These are phyloP conservation scores for Magnusiomyces ingens DNA, from an alignment of 1,139 yeast genomes.

Conservation along the genomic window DNA sequence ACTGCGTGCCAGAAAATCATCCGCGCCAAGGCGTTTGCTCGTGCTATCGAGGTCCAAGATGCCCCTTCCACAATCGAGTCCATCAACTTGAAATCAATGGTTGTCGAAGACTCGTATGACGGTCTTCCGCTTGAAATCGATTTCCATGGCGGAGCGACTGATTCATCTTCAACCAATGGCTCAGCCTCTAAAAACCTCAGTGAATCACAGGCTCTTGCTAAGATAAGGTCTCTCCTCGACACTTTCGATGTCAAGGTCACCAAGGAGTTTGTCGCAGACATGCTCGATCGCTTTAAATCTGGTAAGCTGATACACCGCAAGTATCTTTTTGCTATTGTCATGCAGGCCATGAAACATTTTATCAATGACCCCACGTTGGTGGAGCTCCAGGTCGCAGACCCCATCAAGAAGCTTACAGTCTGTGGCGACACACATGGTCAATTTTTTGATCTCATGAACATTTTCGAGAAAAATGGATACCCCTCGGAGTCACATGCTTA, in stretches of 20 bases:
- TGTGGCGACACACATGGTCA: conserved; percentile 99
- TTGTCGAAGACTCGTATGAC: conserved; percentile 52
- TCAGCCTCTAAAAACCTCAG: conserved; percentile 6
- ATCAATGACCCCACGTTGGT: conserved; percentile 65
- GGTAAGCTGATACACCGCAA: conserved; percentile 73
- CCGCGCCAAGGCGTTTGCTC: conserved; percentile 73
- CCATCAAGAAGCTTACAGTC: conserved; percentile 51
- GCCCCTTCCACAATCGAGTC: conserved; percentile 40
- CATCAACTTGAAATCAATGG: conserved; percentile 41
- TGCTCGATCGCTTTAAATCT: conserved; percentile 62
- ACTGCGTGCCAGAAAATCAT: conserved; percentile 61
- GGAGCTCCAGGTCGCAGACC: conserved; percentile 49
- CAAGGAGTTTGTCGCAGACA: conserved; percentile 51
- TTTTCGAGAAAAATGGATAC: conserved; percentile 70
- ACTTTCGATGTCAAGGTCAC: conserved; percentile 30
- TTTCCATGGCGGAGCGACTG: conserved; percentile 29
- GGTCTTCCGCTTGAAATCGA: conserved; percentile 55
- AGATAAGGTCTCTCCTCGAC: conserved; percentile 1
- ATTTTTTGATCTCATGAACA: conserved; percentile 77
- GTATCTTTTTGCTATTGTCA: conserved; percentile 76
- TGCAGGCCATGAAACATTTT: conserved; percentile 63
- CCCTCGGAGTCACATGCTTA: conserved; percentile 60
- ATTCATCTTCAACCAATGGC: not conserved
- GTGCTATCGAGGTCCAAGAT: conserved; percentile 73
- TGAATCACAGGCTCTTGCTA: conserved; percentile 11